Evolutionary conservation across 73 alveolate species (phyloP).

Genomic region (Paramecium sonneborni): DNA sequence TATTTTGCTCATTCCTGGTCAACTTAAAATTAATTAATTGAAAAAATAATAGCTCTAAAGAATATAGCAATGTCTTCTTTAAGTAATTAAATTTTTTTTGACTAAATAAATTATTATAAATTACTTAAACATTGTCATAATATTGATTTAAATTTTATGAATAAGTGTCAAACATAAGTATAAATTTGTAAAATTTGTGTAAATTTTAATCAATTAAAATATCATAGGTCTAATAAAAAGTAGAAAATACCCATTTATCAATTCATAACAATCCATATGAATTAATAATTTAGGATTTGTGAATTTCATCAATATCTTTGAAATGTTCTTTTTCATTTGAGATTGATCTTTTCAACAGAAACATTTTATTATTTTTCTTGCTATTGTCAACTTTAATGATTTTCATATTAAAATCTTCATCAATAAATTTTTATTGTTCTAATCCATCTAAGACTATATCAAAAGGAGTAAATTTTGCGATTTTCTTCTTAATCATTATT

Average conservation of each 20-base stretch:
- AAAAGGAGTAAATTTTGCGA: constrained; percentile 5
- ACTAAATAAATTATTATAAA: not conserved
- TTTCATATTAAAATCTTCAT: constrained; percentile 22
- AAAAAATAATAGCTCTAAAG: constrained; percentile 1
- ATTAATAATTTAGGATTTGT: not conserved
- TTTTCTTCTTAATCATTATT: not conserved
- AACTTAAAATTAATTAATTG: too few relatives aligned
- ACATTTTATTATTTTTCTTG: constrained; percentile 46
- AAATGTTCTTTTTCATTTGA: constrained; percentile 34
- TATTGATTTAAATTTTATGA: constrained; percentile 10
- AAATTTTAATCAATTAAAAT: constrained; percentile 29
- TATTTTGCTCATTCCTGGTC: too few relatives aligned
- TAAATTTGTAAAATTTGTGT: not conserved
- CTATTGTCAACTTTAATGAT: not conserved
- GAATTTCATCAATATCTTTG: constrained; percentile 24
- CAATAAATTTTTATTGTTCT: not conserved
- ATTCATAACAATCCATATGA: constrained; percentile 19
- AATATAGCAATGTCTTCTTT: constrained; percentile 28
- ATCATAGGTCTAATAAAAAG: not conserved
- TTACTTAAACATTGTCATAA: not conserved
- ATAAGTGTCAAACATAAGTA: constrained; percentile 12
- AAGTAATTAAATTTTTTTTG: not conserved
- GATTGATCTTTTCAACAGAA: not conserved
- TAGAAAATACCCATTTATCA: constrained; percentile 22
- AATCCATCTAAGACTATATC: constrained; percentile 42